Conservation (phyloP, 306 rosid species). For the Mucuna pruriens region DNA sequence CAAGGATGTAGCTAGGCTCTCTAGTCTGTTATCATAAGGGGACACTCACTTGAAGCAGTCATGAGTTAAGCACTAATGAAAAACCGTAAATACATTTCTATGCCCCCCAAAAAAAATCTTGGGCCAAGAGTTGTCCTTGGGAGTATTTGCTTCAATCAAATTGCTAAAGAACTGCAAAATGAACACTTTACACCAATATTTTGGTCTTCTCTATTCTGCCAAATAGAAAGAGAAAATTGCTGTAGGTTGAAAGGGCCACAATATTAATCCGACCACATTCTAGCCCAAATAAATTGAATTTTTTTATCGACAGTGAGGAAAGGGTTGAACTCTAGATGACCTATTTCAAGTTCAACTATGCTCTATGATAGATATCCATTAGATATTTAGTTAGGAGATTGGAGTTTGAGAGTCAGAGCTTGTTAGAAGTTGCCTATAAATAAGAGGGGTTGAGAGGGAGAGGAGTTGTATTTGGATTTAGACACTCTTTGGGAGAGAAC, state of each 20-base stretch:
- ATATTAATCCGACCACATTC: background rate
- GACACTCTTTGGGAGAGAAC: background rate
- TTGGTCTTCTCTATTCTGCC: conserved; percentile 1
- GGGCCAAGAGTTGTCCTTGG: background rate
- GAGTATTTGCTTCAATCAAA: background rate
- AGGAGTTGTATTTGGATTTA: background rate
- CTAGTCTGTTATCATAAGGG: background rate
- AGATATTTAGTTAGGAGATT: background rate
- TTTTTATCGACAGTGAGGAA: background rate
- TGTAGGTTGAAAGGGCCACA: background rate
- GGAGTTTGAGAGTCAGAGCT: background rate
- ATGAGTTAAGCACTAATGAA: background rate
- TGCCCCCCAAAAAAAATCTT: background rate
- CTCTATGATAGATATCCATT: background rate
- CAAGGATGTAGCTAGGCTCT: background rate
- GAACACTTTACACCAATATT: background rate
- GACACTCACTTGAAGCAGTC: conserved; percentile 2
- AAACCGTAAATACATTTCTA: background rate
- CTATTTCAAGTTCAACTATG: background rate
- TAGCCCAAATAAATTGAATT: background rate
- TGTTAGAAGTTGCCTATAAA: no score
- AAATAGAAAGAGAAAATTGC: background rate
- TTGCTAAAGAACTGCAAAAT: background rate
- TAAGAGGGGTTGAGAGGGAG: no score
- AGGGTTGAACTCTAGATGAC: background rate